Base-by-base conservation (phyloP, 805 yeast genomes). In the Hemisphaericaspora nanyangensis region DNA sequence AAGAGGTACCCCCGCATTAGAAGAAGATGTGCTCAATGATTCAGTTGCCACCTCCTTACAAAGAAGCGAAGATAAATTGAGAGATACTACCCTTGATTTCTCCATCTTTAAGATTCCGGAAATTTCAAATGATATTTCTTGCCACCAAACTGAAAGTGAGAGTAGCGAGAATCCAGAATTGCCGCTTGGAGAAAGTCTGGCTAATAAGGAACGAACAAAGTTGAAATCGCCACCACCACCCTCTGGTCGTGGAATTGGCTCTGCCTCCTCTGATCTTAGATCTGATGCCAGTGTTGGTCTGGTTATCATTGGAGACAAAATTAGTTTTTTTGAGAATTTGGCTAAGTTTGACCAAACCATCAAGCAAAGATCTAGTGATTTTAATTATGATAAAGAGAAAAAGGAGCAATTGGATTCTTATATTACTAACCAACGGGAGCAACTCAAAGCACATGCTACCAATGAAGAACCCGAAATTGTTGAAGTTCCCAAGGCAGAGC, bases 321-420 rank as follows among this genome's bases (percentile, higher is more conserved):
- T 59, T 30, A 48, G 38, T 12, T 58, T 58, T 38, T 59, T 52
- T 42, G 64, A 59, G 39, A 47, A 42, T 34, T 45, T 57, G 15
- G 36, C 56, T 2, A 40, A 37, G 15, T 42, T 51, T 18, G 54
- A 54, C 43, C 47, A 54, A 18, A 49, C 56, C 17, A 51, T 56
- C 38, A 56, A 53, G 34, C 51, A 47, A 27, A 51, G 39, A 27
- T 54, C 60, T 11, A 45, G 45, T 29, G 37, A 50, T 8, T 48
- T 56, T 28, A 47, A 43, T 36, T 44, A 42, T 34, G 52, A 54
- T 22, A 50, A 45, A 30, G 29, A 33, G 29, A 50, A 38, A 27
- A 33, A 48, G 10, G 47, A 45, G 13, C 47, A 44, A 36, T 45
- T 49, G 22, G 45, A 47, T 27, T 32, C 45, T 22, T 50, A 35